Evolutionary conservation across 805 yeast species (phyloP), one percentile per base, ranked within the genome.

Genomic region (Saccharomycopsis microspora): DNA sequence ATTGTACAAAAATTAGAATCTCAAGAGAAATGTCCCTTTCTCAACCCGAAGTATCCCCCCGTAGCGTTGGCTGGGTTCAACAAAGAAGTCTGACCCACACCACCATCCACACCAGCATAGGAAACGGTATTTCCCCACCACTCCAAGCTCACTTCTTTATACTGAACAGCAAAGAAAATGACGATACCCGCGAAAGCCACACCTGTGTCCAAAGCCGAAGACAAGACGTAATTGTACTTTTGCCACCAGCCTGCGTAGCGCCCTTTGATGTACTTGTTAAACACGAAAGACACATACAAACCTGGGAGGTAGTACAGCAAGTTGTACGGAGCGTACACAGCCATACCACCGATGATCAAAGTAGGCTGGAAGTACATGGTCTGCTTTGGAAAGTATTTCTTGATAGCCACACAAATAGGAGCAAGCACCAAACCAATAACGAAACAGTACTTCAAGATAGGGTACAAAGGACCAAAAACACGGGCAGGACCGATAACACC

Each of bases 71-170:
- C 42, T 38, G 57, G 53, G 45, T 54, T 47, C 35, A 42, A 45
- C 34, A 49, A 47, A 8, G 58, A 39, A 34, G 45, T 41, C 41
- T 50, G 58, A n/a, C 67, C 67, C 3, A 36, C 32, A 38, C 61
- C 63, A 39, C 64, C 68, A 42, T 71, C 75, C 38, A 63, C 47
- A 48, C 75, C 75, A 1, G 42, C 54, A 43, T 54, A 57, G 0
- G 58, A 39, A 8, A 69, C 63, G 52, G 68, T 60, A 48, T 77
- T 78, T 1, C 87, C 87, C 87, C 87, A 81, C 87, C 87, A 81
- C 39, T 62, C 52, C 9, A 79, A 45, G 3, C 58, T 52, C 31
- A 63, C 65, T 3, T 66, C 64, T 42, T 74, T 68, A 56, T 69
- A 76, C 49, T 66, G 64, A 3, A 70, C 69, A 1, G 74, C 62